Conservation (phyloP, 768 basidiomycete genomes). For the Suillus paluster region DNA sequence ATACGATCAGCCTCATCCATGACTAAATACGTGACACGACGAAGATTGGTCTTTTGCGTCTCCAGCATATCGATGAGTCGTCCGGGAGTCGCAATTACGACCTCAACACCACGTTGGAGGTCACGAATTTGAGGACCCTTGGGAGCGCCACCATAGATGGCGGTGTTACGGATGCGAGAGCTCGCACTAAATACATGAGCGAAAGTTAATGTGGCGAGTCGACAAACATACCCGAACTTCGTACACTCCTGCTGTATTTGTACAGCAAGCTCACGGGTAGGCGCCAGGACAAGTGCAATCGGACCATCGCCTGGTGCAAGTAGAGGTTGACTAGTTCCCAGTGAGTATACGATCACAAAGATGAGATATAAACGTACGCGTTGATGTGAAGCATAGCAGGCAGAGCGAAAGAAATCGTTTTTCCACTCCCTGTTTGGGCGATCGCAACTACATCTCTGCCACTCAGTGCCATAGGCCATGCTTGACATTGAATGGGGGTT, state of each 20-base stretch:
- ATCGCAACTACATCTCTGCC: conserved; percentile 96
- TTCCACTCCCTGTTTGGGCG: conserved; percentile 97
- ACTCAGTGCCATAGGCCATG: conserved; percentile 98
- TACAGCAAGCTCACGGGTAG: conserved; percentile 97
- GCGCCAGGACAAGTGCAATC: conserved; percentile 94
- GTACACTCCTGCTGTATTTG: conserved; percentile 99
- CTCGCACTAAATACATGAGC: conserved; percentile 57
- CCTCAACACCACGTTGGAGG: conserved; percentile 94
- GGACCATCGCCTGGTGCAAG: conserved; percentile 95
- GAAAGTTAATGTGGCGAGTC: conserved; percentile 8
- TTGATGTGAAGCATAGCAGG: conserved; percentile 99
- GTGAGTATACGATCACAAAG: conserved; percentile 4
- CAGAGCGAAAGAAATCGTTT: conserved; percentile 97
- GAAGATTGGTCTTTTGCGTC: conserved; percentile 93
- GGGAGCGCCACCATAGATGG: conserved; percentile 98
- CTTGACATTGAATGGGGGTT: conserved; percentile 97
- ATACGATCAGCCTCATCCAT: conserved; percentile 99
- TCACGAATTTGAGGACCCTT: conserved; percentile 99
- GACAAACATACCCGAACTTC: conserved; percentile 81
- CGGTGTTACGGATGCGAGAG: conserved; percentile 97
- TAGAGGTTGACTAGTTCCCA: conserved; percentile 76
- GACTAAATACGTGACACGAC: conserved; percentile 95
- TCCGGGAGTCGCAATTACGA: conserved; percentile 99
- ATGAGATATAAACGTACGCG: conserved; percentile 64
- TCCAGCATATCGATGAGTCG: conserved; percentile 99